These are phyloP conservation scores for Flaveria linearis DNA, from an alignment of 129 eudicot species.

Conservation along the genomic window DNA sequence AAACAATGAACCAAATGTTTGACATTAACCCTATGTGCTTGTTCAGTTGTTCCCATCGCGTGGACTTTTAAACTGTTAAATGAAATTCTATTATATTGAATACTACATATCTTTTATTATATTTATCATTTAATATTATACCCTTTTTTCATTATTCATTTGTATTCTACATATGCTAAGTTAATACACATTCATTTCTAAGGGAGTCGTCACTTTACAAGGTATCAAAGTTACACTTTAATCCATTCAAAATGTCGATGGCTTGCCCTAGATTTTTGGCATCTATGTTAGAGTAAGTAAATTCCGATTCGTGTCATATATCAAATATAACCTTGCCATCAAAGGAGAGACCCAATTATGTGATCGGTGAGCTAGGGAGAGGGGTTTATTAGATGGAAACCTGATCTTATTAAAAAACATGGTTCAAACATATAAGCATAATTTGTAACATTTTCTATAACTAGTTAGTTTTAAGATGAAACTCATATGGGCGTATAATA, in stretches of 20 bases:
- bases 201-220: neutral
- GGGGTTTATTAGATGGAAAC: neutral
- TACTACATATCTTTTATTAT: too few species aligned
- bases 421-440: neutral
- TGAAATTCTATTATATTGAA: neutral
- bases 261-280: too few species aligned
- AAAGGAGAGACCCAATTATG: neutral
- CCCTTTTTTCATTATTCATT: neutral
- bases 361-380: neutral
- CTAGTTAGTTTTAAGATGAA: neutral
- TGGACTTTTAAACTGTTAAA: neutral
- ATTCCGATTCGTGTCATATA: neutral
- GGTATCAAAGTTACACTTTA: neutral
- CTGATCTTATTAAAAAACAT: neutral
- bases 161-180: neutral
- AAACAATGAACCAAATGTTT: constrained; percentile 2
- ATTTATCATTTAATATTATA: too few species aligned
- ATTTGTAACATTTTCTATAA: too few species aligned
- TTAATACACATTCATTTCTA: neutral
- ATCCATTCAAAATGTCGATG: neutral
- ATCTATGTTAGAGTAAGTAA: neutral
- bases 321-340: neutral
- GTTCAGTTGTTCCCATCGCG: neutral
- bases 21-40: neutral
- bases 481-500: neutral